Evolutionary conservation across 2,329 filamentous ascomycete species (phyloP), one percentile per base, ranked within the genome.

Genomic region (Parasarocladium wereldwijsianum): DNA sequence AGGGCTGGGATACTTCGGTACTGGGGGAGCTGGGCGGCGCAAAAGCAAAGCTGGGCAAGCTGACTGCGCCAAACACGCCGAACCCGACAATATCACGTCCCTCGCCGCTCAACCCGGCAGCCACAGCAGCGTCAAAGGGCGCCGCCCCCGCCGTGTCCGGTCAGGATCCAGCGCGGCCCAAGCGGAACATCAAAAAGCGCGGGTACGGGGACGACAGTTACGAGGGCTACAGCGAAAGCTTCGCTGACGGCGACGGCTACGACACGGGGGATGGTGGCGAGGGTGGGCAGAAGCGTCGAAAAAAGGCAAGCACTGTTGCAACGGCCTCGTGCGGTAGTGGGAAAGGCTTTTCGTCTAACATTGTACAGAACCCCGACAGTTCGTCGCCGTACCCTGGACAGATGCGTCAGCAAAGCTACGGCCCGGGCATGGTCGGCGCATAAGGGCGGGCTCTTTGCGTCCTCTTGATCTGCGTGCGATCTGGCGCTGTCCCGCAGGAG

Each of bases 151-250:
- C 19, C 19, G n/a, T 21, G 19, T 21, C 19, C 8, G 52, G 47
- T n/a, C 50, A 61, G 18, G 63, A 69, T 32, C 51, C 55, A 8
- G 50, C 58, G 22, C 62, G 79, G 32, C 71, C 76, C 19, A 73
- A 76, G 41, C 66, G 80, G 27, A 59, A 63, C 32, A 64, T 70
- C 37, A 82, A 79, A 58, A 85, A 85, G 61, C 67, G 81, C 27
- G 70, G 74, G 37, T 86, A 85, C 46, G 73, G 76, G 22, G 80
- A 86, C 38, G 68, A 64, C 41, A 81, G 75, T 43, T 86, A 70
- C 44, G 73, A 79, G 43, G 79, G 80, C 24, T 85, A 85, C 43
- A 68, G 70, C 25, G 77, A 84, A 40, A 74, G 75, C 19, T 83
- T 64, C 40, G 65, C 65, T 8, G 78, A 84, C 37, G 76, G 82